phyloP scores from a whole-genome alignment of 768 basidiomycete genomes.

The Pleurotus citrinopileatus region DNA sequence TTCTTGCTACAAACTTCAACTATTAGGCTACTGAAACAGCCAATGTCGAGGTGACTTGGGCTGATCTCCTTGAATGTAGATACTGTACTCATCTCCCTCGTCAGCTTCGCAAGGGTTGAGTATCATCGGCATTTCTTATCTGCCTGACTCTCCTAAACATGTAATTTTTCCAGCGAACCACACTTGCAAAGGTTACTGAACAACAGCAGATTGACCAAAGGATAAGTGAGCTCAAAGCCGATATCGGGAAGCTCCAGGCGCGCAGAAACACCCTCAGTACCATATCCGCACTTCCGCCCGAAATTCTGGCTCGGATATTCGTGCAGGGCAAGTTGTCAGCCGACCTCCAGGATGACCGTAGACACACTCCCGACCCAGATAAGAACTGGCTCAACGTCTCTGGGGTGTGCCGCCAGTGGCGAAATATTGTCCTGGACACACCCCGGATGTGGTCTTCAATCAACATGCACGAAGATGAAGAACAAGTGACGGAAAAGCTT shows the following conservation, averaged over 20 bases:
- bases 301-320: not conserved
- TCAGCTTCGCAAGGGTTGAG: too few relatives aligned
- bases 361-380: not conserved
- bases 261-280: not conserved
- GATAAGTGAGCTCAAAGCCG: not conserved
- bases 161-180: too few relatives aligned
- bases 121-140: too few relatives aligned
- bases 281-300: not conserved
- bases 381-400: not conserved
- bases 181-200: too few relatives aligned
- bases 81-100: too few relatives aligned
- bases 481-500: not conserved
- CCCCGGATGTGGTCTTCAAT: not conserved
- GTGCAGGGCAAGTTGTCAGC: not conserved
- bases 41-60: too few relatives aligned
- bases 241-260: not conserved
- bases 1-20: too few relatives aligned
- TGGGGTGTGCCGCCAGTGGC: too few relatives aligned
- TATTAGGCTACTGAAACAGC: too few relatives aligned
- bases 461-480: not conserved
- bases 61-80: too few relatives aligned
- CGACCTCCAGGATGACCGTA: too few relatives aligned
- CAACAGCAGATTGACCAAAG: not conserved
- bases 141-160: too few relatives aligned
- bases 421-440: not conserved